Evolutionary conservation across 164 flowering plant species (phyloP), one percentile per base, ranked within the genome.

Genomic region (Taxillus chinensis): DNA sequence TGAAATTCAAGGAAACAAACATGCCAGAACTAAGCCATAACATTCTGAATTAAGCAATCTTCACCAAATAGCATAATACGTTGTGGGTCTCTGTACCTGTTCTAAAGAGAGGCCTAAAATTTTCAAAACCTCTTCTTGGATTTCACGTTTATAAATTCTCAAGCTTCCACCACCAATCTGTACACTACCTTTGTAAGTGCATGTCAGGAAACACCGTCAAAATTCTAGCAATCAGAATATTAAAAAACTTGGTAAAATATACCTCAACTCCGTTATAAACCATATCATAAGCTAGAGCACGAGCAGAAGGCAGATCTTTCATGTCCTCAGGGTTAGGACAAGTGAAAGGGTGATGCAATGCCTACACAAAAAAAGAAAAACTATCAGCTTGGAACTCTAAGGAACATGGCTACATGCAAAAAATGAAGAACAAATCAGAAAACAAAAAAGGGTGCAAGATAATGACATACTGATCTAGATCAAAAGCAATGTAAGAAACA

Each of bases 251-350:
- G 41, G 39, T 6, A 2, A 3, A 4, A 60, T 46, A 59, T 77
- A 87, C 98, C 95, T 92, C 98, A 50, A 92, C 90, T 49, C 98
- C 98, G 75, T 92, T 92, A 79, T 92, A 92, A 57, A 92, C 98
- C 96, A 92, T 83, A 81, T 92, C 98, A 82, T 92, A 92, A 59
- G 98, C 98, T 67, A 92, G 79, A 63, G 98, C 98, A 64, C 96
- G 95, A 12, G 98, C 96, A 71, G 91, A 80, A 54, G 93, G 70
- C 52, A 92, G 86, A 73, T 90, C 80, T 2, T 76, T 61, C 82
- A 87, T 77, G 74, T 92, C 96, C 17, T 83, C 92, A 39, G 96
- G 96, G 60, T 89, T 78, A 62, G 98, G 98, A 38, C 96, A 96
- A 68, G 98, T 92, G 74, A 92, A 92, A 60, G 98, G 98, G 62